Percentiles rank a stretch among this genome's conserved stretches.
These are phyloP conservation scores for Psilocybe tampanensis DNA, from an alignment of 768 basidiomycete species.

Conservation along the genomic window DNA sequence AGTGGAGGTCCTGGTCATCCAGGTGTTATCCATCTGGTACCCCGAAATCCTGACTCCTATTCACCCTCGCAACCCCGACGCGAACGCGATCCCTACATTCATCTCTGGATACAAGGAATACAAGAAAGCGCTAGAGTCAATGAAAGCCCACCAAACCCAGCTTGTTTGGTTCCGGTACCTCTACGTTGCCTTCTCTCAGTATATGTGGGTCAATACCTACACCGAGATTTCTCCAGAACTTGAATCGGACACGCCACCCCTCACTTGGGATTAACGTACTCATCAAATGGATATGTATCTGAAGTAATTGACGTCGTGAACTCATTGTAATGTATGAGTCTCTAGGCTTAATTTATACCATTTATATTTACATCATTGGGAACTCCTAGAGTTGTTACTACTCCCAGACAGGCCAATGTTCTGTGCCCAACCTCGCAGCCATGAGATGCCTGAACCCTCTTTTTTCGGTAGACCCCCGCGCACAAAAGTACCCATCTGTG, in stretches of 20 bases:
- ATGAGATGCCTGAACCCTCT: conserved; percentile 44
- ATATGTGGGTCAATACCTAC: conserved; percentile 94
- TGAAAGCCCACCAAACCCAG: conserved; percentile 75
- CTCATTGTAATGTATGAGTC: not conserved
- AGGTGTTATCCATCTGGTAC: conserved; percentile 16
- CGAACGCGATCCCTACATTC: conserved; percentile 42
- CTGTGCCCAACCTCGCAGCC: conserved; percentile 41
- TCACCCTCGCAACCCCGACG: conserved; percentile 18
- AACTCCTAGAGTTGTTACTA: not conserved
- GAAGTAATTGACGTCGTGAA: too few species aligned
- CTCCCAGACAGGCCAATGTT: conserved; percentile 22
- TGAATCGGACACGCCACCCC: not conserved
- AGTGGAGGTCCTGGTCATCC: conserved; percentile 23
- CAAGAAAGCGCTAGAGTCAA: conserved; percentile 59
- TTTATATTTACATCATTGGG: not conserved
- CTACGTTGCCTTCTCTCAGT: conserved; percentile 77
- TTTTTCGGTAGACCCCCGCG: conserved; percentile 27
- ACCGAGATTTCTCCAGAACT: not conserved
- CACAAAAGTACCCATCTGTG: conserved; percentile 32
- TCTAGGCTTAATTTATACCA: not conserved
- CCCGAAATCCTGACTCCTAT: conserved; percentile 13
- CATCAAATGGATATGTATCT: not conserved
- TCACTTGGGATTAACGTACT: too few species aligned
- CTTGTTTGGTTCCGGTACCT: conserved; percentile 90
- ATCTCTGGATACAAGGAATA: conserved; percentile 63